Conservation (phyloP, 306 rosid species). For the Spatholobus suberectus region DNA sequence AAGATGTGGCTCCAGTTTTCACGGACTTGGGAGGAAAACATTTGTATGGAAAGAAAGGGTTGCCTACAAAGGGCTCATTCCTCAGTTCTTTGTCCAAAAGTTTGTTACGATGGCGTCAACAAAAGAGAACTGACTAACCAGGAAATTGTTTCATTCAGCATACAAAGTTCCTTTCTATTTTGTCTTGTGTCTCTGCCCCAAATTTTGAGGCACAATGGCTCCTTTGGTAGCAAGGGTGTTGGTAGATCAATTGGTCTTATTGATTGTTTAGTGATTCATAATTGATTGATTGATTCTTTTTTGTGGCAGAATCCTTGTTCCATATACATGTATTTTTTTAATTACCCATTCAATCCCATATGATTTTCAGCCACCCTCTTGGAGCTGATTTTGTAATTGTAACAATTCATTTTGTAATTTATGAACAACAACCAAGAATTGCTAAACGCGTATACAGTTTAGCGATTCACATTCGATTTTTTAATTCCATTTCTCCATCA, state of each 20-base stretch:
- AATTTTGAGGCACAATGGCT: constrained; percentile 34
- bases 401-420: constrained; percentile 44
- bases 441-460: neutral
- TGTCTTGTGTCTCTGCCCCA: constrained; percentile 35
- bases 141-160: constrained; percentile 31
- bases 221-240: constrained; percentile 41
- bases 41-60: constrained; percentile 78
- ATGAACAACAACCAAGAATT: constrained; percentile 30
- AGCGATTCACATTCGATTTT: neutral
- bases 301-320: constrained; percentile 48
- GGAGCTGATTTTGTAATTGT: constrained; percentile 54
- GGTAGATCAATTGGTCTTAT: constrained; percentile 48
- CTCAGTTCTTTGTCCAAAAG: constrained; percentile 70
- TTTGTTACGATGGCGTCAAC: constrained; percentile 69
- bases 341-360: constrained; percentile 54
- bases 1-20: constrained; percentile 71
- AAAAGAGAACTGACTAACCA: constrained; percentile 80
- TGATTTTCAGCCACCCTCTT: constrained; percentile 50
- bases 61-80: constrained; percentile 64
- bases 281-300: constrained; percentile 53
- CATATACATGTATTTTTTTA: constrained; percentile 36
- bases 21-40: constrained; percentile 93
- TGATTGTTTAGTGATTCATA: constrained; percentile 45
- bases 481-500: neutral
- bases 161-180: constrained; percentile 25